Percentiles rank a stretch among this genome's conserved stretches.
Conservation (phyloP, 129 eudicot genomes). For the Flaveria sonorensis region DNA sequence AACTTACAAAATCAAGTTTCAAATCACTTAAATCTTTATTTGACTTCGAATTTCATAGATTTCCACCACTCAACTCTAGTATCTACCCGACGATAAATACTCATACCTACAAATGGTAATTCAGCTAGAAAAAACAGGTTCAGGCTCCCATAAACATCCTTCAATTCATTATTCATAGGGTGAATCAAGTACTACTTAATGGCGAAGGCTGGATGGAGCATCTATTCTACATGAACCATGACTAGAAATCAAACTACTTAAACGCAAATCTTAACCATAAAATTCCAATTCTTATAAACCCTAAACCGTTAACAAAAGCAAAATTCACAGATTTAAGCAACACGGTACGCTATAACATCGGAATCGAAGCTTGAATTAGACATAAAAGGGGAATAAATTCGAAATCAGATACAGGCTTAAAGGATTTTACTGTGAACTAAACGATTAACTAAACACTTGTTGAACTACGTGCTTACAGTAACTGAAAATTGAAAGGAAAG, state of each 20-base stretch:
- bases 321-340: constrained; percentile 1
- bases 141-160: too few relatives aligned
- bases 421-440: background rate
- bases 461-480: background rate
- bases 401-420: constrained; percentile 13
- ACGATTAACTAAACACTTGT: background rate
- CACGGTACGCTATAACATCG: background rate
- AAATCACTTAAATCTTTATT: background rate
- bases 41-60: background rate
- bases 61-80: background rate
- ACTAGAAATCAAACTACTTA: too few relatives aligned
- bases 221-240: too few relatives aligned
- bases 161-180: too few relatives aligned
- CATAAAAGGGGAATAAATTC: background rate
- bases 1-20: too few relatives aligned
- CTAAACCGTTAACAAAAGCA: constrained; percentile 18
- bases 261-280: background rate
- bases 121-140: too few relatives aligned
- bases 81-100: too few relatives aligned
- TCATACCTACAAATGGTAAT: too few relatives aligned
- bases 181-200: background rate
- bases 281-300: constrained; percentile 14
- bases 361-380: background rate
- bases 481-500: background rate
- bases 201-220: too few relatives aligned